phyloP scores from a whole-genome alignment of 306 rosid genomes.

The Sicyos edulis region DNA sequence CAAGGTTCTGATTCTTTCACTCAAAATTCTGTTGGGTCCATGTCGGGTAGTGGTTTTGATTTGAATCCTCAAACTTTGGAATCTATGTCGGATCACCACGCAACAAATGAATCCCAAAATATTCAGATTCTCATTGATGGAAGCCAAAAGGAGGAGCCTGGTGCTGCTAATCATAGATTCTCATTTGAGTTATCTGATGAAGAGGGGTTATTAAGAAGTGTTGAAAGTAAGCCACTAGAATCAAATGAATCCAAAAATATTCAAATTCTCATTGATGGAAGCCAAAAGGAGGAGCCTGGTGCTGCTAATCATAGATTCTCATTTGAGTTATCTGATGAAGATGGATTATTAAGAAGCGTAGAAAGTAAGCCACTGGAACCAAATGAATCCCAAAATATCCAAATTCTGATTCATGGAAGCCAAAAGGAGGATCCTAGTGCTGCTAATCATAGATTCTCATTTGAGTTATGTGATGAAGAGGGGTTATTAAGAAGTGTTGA shows the following conservation, averaged over 20 bases:
- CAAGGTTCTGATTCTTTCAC: slow-evolving; percentile 27
- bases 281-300: slow-evolving; percentile 6
- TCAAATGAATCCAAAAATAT: slow-evolving; percentile 24
- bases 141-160: slow-evolving; percentile 3
- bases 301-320: too few species aligned
- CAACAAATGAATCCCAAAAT: slow-evolving; percentile 19
- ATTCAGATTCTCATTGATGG: slow-evolving; percentile 16
- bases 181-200: slow-evolving; percentile 29
- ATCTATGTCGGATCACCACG: slow-evolving; percentile 14
- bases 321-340: slow-evolving; percentile 20
- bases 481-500: slow-evolving; percentile 22
- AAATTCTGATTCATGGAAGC: slow-evolving; percentile 10
- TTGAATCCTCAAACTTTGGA: slow-evolving; percentile 26
- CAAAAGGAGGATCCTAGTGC: slow-evolving; percentile 10
- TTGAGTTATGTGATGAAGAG: slow-evolving; percentile 34
- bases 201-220: slow-evolving; percentile 27
- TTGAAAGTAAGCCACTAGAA: slow-evolving; percentile 27
- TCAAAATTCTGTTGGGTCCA: too few species aligned
- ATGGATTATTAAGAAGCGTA: slow-evolving; percentile 24
- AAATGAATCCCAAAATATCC: slow-evolving; percentile 23
- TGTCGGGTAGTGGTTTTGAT: slow-evolving; percentile 14
- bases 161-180: slow-evolving; percentile 30
- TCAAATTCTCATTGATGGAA: slow-evolving; percentile 17
- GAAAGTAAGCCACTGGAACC: slow-evolving; percentile 27
- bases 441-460: too few species aligned